Evolutionary conservation across 768 basidiomycete species (phyloP), one percentile per base, ranked within the genome.

Genomic region (Mycena crocata): DNA sequence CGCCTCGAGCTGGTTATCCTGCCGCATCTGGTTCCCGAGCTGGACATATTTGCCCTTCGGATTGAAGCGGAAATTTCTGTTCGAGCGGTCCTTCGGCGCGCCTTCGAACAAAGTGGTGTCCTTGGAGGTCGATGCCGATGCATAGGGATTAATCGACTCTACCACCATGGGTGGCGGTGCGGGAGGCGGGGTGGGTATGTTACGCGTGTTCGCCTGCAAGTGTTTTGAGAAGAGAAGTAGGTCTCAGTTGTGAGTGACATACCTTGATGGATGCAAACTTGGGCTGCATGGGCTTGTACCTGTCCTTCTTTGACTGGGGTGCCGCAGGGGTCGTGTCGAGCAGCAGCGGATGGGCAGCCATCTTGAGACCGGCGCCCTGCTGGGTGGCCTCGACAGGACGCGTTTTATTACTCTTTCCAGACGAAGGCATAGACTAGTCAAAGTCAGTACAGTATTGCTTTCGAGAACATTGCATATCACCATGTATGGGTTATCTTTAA

Each of bases 211-310:
- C 7, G 93, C 93, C 85, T 90, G 35, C 21, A 14, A 34, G 34
- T 17, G 28, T 31, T 12, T 51, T 58, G 10, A 30, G 32, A 28
- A 49, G 15, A 39, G 5, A 40, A 26, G 24, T 45, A 15, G 50
- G n/a, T 51, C 55, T 15, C 5, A 54, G n/a, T 1, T 4, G 23
- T 2, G 32, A 3, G 49, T 72, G 34, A 71, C 82, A 51, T 23
- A 91, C 94, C 83, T 92, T 95, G 78, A 97, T 96, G 4, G 95
- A 94, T 0, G 96, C 94, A 77, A 99, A 99, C 79, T 99, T 99
- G 54, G 98, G 98, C 69, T 96, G 96, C 96, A 99, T 98, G 21
- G 97, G 95, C 76, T 96, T 97, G 80, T 98, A 98, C 67, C 93
- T 82, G 77, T 98, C 94, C 78, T 96, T 95, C 80, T 93, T 93